Conservation (phyloP, 768 basidiomycete species). For the Leccinum obscurum region DNA sequence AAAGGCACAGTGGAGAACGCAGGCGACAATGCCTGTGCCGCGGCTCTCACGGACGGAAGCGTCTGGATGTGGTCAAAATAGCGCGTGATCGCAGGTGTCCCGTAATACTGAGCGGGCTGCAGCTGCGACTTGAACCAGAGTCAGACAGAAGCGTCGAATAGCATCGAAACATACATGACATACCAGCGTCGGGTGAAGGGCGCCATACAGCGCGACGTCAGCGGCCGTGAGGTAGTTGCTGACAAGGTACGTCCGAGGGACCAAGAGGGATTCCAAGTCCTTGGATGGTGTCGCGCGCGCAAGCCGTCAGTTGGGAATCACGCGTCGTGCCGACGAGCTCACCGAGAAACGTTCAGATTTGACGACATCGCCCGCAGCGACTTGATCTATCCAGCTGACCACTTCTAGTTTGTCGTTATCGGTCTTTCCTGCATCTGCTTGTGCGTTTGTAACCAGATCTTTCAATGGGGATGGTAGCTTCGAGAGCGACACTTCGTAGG, state of each 20-base stretch:
- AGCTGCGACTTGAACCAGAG: slow-evolving; percentile 56
- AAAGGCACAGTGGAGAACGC: slow-evolving; percentile 61
- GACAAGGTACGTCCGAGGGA: slow-evolving; percentile 82
- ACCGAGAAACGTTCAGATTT: slow-evolving; percentile 54
- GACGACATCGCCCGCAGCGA: slow-evolving; percentile 48
- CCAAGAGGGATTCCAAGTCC: slow-evolving; percentile 71
- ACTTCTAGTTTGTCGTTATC: slow-evolving; percentile 68
- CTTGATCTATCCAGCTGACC: slow-evolving; percentile 67
- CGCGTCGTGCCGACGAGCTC: slow-evolving; percentile 9
- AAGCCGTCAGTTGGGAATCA: not conserved
- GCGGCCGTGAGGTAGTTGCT: slow-evolving; percentile 84
- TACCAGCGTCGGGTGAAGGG: slow-evolving; percentile 83
- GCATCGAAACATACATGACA: slow-evolving; percentile 25
- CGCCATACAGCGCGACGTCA: slow-evolving; percentile 88
- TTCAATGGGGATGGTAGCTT: slow-evolving; percentile 49
- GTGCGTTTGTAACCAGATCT: slow-evolving; percentile 51
- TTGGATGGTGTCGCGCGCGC: slow-evolving; percentile 32
- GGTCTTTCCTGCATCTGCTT: slow-evolving; percentile 47
- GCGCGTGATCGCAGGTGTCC: slow-evolving; percentile 80
- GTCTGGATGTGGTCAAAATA: slow-evolving; percentile 96
- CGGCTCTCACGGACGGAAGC: slow-evolving; percentile 57
- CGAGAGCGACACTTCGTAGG: slow-evolving; percentile 50
- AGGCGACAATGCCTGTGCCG: slow-evolving; percentile 50
- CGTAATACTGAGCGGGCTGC: slow-evolving; percentile 70
- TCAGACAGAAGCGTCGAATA: slow-evolving; percentile 9